Evolutionary conservation across 2,329 filamentous ascomycete species (phyloP), one percentile per base, ranked within the genome.

Genomic region (Amesomyces nigricolor): DNA sequence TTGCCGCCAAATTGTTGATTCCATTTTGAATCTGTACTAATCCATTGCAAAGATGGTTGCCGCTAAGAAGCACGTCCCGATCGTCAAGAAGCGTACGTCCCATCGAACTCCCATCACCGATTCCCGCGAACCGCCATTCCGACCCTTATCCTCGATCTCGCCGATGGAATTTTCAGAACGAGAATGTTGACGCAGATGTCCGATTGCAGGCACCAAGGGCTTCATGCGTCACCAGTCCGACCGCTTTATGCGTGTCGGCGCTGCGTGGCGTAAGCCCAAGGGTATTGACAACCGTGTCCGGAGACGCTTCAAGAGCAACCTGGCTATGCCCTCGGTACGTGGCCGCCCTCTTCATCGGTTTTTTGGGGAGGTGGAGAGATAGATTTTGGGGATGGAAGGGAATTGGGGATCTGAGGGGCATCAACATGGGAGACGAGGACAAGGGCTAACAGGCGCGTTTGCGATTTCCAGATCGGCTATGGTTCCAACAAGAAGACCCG

Each of bases 401-500:
- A 32, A 35, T 17, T 6, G 35, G 42, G 17, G 17, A 32, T 16
- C 7, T 17, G 11, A 42, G 19, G 16, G 45, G 22, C 14, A 17
- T 8, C 22, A 8, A 29, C 7, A 14, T 5, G 5, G 42, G 40
- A 39, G 22, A 56, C 19, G 29, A 17, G 44, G 10, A 44, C 26
- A 35, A 48, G 29, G 43, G 47, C 55, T 58, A 57, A 62, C 54
- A 47, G 30, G 13, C 13, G n/a, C 14, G 4, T 6, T 30, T 49
- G 45, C 48, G 49, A 51, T 22, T 53, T 60, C 30, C 22, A 96
- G 94, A 99, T 99, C 75, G 94, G 94, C 72, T 99, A 91, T 76
- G 91, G 94, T 69, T 94, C 89, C 80, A 97, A 97, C 89, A 95
- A 90, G 86, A 97, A 97, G 86, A 99, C 94, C 74, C 87, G 89